Percentiles rank a stretch among this genome's conserved stretches.
phyloP scores from a whole-genome alignment of 495 filamentous ascomycete genomes.

The Lichenothelia convexa region DNA sequence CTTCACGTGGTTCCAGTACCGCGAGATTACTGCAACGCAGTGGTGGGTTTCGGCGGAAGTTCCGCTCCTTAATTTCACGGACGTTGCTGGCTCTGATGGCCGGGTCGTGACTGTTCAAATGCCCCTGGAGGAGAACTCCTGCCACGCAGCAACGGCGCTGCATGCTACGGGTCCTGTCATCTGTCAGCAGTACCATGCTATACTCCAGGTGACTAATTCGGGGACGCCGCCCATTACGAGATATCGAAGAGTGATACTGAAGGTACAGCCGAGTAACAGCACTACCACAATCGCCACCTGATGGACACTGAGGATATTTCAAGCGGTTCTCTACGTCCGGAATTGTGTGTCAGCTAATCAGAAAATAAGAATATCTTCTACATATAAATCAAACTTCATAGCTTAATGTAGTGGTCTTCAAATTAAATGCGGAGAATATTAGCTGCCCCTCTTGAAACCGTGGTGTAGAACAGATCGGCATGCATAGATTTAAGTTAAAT shows the following conservation, averaged over 20 bases:
- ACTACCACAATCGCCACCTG: no score
- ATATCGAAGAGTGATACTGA: slow-evolving; percentile 26
- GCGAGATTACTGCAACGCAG: slow-evolving; percentile 25
- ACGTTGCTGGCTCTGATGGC: slow-evolving; percentile 12
- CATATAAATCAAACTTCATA: no score
- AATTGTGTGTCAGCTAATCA: no score
- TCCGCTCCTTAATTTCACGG: slow-evolving; percentile 15
- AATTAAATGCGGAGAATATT: no score
- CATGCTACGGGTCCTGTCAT: slow-evolving; percentile 11
- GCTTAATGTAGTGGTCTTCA: no score
- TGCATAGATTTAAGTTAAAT: no score
- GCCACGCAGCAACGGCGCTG: slow-evolving; percentile 18
- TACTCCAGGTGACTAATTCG: slow-evolving; percentile 25
- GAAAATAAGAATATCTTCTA: no score
- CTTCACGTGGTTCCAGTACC: slow-evolving; percentile 32
- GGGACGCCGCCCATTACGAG: slow-evolving; percentile 20
- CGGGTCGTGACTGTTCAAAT: slow-evolving; percentile 19
- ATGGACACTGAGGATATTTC: no score
- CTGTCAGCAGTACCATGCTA: slow-evolving; percentile 22
- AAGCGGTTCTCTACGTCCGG: no score
- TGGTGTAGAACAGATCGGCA: no score
- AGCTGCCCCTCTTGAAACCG: no score
- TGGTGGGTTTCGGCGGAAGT: slow-evolving; percentile 24
- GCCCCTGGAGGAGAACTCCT: slow-evolving; percentile 19
- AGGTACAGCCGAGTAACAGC: no score